phyloP scores from a whole-genome alignment of 2,329 filamentous ascomycete genomes.

The Penicillium psychrosexuale region DNA sequence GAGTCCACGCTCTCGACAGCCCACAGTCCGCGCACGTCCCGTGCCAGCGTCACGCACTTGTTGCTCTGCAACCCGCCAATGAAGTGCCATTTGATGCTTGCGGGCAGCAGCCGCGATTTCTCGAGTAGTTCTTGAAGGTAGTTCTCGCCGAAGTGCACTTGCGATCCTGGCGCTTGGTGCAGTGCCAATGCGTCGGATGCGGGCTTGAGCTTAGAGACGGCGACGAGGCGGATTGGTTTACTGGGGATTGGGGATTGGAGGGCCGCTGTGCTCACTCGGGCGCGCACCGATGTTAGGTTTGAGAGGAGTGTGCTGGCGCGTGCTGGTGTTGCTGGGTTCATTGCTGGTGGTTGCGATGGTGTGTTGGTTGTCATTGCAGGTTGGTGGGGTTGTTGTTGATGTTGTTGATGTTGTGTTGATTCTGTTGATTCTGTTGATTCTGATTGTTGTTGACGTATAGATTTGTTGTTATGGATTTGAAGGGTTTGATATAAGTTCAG shows the following conservation, averaged over 20 bases:
- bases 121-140: slow-evolving; percentile 86
- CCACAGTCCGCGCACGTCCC: slow-evolving; percentile 81
- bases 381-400: neutral
- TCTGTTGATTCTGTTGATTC: neutral
- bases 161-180: slow-evolving; percentile 58
- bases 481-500: neutral
- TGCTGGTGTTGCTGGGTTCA: slow-evolving; percentile 53
- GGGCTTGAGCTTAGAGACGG: slow-evolving; percentile 95
- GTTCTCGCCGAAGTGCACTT: slow-evolving; percentile 91
- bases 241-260: slow-evolving; percentile 16
- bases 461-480: neutral
- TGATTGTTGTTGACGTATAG: neutral
- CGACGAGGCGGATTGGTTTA: slow-evolving; percentile 65
- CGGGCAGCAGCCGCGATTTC: slow-evolving; percentile 77
- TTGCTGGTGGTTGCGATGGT: slow-evolving; percentile 31
- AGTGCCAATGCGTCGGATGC: slow-evolving; percentile 85
- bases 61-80: slow-evolving; percentile 92
- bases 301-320: slow-evolving; percentile 62
- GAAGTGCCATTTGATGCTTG: slow-evolving; percentile 83
- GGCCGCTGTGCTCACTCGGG: slow-evolving; percentile 55
- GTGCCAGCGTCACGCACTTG: slow-evolving; percentile 82
- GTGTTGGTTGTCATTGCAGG: slow-evolving; percentile 11
- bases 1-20: slow-evolving; percentile 89
- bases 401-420: neutral
- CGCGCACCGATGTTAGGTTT: slow-evolving; percentile 60